Evolutionary conservation across 2,329 filamentous ascomycete species (phyloP).

Genomic region (Apiospora kogelbergensis): DNA sequence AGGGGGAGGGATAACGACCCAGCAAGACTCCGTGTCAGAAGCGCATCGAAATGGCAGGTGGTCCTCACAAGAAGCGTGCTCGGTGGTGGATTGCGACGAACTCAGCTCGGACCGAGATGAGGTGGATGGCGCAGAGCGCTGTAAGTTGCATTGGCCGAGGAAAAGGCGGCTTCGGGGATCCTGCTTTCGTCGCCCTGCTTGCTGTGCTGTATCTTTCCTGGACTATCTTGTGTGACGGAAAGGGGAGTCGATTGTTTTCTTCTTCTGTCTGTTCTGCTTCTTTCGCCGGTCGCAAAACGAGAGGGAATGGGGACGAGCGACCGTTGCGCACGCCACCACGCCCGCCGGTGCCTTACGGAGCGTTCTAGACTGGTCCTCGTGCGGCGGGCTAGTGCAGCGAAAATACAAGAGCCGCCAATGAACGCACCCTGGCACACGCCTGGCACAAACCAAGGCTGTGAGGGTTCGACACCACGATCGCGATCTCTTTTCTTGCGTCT

Average conservation of each 20-base stretch:
- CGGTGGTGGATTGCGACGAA: neutral
- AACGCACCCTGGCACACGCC: neutral
- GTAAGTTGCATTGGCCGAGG: neutral
- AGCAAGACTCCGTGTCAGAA: neutral
- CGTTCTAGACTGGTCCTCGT: slow-evolving; percentile 1
- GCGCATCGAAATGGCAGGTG: neutral
- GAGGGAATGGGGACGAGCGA: neutral
- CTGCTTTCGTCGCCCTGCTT: neutral
- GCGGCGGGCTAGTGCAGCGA: neutral
- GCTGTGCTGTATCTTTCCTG: neutral
- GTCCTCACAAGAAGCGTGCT: neutral
- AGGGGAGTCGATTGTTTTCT: neutral
- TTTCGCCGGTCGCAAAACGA: neutral
- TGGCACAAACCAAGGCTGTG: neutral
- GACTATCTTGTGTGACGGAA: neutral
- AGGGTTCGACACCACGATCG: neutral
- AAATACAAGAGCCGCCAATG: neutral
- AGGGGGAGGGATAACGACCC: neutral
- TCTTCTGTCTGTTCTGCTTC: neutral
- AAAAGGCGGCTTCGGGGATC: neutral
- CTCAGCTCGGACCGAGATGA: neutral
- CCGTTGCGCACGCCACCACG: slow-evolving; percentile 3
- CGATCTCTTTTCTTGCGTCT: neutral
- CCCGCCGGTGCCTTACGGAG: slow-evolving; percentile 1
- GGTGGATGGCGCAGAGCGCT: neutral